Percentiles rank a stretch among this genome's conserved stretches.
Conservation (phyloP, 83 land plant genomes). For the Picea abies region DNA sequence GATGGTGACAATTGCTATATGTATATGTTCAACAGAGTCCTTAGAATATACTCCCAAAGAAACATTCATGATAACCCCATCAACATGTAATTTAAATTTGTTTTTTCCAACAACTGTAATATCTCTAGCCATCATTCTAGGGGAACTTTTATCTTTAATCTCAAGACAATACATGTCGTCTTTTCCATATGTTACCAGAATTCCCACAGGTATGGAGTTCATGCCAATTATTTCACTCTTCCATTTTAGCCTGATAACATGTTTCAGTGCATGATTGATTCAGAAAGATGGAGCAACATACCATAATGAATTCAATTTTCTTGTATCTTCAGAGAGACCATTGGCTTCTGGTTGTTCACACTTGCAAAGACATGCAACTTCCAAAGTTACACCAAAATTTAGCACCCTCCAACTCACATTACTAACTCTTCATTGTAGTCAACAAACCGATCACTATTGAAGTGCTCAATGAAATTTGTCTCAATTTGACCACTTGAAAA, state of each 20-base stretch:
- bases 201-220: constrained; percentile 30
- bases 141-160: constrained; percentile 24
- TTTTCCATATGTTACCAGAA: constrained; percentile 45
- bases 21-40: constrained; percentile 1
- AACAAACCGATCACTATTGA: constrained; percentile 67
- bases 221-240: constrained; percentile 39
- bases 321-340: constrained; percentile 4
- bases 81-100: constrained; percentile 47
- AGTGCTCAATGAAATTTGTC: constrained; percentile 93
- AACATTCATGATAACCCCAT: constrained; percentile 36
- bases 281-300: constrained; percentile 80
- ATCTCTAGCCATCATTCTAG: constrained; percentile 26
- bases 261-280: constrained; percentile 62
- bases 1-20: too few relatives aligned
- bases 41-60: constrained; percentile 50
- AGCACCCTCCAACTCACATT: constrained; percentile 30
- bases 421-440: constrained; percentile 22
- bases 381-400: constrained; percentile 62
- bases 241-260: constrained; percentile 70
- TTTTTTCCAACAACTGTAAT: constrained; percentile 26
- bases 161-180: constrained; percentile 61
- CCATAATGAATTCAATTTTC: constrained; percentile 45
- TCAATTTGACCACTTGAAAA: constrained; percentile 81
- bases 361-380: constrained; percentile 71
- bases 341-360: constrained; percentile 25